Evolutionary conservation across 2,329 filamentous ascomycete genomes (phyloP).

Genomic region (Amylocarpus encephaloides): DNA sequence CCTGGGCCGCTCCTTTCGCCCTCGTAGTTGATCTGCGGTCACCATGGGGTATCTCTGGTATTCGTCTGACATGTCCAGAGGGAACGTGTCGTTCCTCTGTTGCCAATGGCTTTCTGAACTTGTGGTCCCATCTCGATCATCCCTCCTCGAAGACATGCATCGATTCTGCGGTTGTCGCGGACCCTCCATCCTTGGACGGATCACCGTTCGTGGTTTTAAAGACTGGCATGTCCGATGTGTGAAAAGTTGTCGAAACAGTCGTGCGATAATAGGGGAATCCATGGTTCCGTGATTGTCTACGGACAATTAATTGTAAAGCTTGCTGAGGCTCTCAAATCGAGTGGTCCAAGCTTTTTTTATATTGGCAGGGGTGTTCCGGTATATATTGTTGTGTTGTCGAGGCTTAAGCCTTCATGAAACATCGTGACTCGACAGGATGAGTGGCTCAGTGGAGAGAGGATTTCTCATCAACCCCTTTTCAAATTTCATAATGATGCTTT

Average conservation of each 20-base stretch:
- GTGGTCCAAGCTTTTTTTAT: conserved; percentile 35
- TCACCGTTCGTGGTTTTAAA: conserved; percentile 36
- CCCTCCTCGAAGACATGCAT: conserved; percentile 20
- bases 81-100: conserved; percentile 70
- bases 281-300: conserved; percentile 39
- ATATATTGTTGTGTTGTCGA: not conserved
- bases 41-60: conserved; percentile 78
- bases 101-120: conserved; percentile 72
- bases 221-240: conserved; percentile 61
- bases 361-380: conserved; percentile 3
- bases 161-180: conserved; percentile 35
- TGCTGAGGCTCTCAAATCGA: conserved; percentile 13
- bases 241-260: conserved; percentile 81
- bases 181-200: conserved; percentile 31
- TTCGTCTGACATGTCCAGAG: conserved; percentile 71
- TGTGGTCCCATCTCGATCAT: conserved; percentile 12
- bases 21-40: conserved; percentile 71
- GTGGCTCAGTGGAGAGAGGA: too few relatives aligned
- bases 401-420: not conserved
- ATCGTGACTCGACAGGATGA: conserved; percentile 9
- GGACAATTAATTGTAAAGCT: not conserved
- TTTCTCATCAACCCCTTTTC: conserved; percentile 6
- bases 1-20: conserved; percentile 67
- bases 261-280: conserved; percentile 74
- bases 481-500: conserved; percentile 2